A percentile compares a stretch with the other conserved stretches of the same genome.
phyloP scores from a whole-genome alignment of 2,329 filamentous ascomycete genomes.

The Colletotrichum sp. region DNA sequence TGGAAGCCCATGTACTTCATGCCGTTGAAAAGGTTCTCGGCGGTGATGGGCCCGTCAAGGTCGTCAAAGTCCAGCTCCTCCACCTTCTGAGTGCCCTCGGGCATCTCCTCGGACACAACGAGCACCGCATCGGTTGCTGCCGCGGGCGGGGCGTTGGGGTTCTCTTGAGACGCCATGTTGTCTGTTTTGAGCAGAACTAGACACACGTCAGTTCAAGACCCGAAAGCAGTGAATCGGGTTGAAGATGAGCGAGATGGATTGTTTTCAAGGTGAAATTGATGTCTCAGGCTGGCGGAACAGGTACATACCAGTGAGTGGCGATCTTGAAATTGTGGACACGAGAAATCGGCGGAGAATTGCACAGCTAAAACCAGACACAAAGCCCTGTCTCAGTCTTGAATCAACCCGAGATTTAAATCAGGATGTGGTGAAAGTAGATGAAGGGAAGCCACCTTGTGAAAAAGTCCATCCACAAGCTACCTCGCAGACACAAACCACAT shows the following conservation, averaged over 20 bases:
- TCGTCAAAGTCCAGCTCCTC: slow-evolving; percentile 92
- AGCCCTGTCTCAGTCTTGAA: background rate
- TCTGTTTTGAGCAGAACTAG: background rate
- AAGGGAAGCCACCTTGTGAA: background rate
- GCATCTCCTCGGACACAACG: slow-evolving; percentile 82
- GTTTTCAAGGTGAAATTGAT: background rate
- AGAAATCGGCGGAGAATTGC: slow-evolving; percentile 1
- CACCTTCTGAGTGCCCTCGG: slow-evolving; percentile 79
- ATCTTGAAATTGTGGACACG: slow-evolving; percentile 12
- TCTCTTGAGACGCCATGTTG: slow-evolving; percentile 32
- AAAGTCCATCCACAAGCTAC: background rate
- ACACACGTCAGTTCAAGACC: background rate
- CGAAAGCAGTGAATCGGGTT: background rate
- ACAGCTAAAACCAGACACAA: slow-evolving; percentile 1
- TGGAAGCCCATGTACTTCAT: slow-evolving; percentile 86
- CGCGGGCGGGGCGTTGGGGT: slow-evolving; percentile 53
- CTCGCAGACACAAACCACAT: background rate
- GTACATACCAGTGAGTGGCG: slow-evolving; percentile 10
- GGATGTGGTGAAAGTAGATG: background rate
- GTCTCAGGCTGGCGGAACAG: background rate
- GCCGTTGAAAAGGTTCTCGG: slow-evolving; percentile 79
- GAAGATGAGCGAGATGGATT: background rate
- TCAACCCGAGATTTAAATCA: background rate
- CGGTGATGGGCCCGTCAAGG: slow-evolving; percentile 78
- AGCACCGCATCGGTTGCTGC: slow-evolving; percentile 82